Evolutionary conservation across 2,329 filamentous ascomycete genomes (phyloP).

Genomic region (Fusarium transvaalense): DNA sequence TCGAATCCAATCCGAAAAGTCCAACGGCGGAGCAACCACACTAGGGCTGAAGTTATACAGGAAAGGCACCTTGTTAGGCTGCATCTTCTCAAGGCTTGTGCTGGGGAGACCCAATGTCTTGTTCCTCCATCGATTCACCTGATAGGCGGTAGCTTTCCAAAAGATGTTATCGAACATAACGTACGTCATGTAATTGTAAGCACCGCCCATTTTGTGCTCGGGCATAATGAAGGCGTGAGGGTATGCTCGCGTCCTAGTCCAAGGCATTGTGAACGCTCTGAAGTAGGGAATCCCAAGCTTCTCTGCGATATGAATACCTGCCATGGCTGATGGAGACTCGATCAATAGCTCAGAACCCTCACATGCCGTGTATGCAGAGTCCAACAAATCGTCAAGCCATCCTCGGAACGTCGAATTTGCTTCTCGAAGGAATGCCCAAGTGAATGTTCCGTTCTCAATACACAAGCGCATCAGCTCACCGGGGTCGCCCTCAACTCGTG

Average conservation of each 20-base stretch:
- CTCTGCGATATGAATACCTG: conserved; percentile 96
- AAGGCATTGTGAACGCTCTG: conserved; percentile 98
- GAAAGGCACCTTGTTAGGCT: conserved; percentile 97
- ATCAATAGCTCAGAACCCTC: conserved; percentile 91
- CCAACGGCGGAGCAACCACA: conserved; percentile 92
- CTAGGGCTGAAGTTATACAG: conserved; percentile 96
- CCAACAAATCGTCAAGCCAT: conserved; percentile 93
- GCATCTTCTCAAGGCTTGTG: conserved; percentile 89
- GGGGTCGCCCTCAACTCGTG: conserved; percentile 88
- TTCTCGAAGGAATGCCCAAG: conserved; percentile 88
- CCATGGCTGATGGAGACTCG: conserved; percentile 96
- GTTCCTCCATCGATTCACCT: conserved; percentile 94
- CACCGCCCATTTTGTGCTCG: conserved; percentile 92
- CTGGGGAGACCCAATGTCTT: conserved; percentile 81
- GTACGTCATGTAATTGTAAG: conserved; percentile 95
- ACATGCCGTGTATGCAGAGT: conserved; percentile 85
- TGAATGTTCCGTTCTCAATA: conserved; percentile 98
- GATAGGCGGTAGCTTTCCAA: conserved; percentile 91
- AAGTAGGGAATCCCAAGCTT: conserved; percentile 94
- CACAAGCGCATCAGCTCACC: conserved; percentile 95
- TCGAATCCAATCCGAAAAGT: conserved; percentile 97
- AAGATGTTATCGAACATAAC: conserved; percentile 97
- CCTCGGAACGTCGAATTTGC: conserved; percentile 88
- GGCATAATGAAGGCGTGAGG: conserved; percentile 96
- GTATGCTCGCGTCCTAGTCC: conserved; percentile 95